Percentiles rank a stretch among this genome's conserved stretches.
Conservation (phyloP, 2,329 filamentous ascomycete species). For the Plectosphaerella cucumerina region DNA sequence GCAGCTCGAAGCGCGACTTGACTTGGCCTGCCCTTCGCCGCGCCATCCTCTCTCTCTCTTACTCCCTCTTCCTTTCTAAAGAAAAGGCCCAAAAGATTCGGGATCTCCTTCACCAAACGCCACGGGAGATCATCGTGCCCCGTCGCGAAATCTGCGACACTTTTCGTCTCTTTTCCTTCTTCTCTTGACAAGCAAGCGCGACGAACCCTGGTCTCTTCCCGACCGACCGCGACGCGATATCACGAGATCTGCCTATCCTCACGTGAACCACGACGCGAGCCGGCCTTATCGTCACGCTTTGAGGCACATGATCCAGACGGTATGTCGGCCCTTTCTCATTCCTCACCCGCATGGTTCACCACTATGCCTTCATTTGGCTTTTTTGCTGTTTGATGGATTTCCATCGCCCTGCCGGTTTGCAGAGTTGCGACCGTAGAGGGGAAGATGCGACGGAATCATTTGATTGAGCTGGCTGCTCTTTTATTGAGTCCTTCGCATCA, state of each 20-base stretch:
- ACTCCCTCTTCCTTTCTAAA: conserved; percentile 8
- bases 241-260: conserved; percentile 36
- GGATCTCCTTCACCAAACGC: too few species aligned
- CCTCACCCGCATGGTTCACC: background rate
- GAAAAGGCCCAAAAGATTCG: background rate
- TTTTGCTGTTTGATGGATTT: background rate
- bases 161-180: too few species aligned
- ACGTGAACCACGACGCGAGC: conserved; percentile 35
- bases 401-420: background rate
- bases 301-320: conserved; percentile 42
- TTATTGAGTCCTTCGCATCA: too few species aligned
- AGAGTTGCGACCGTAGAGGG: background rate
- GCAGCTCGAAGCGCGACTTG: background rate
- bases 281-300: conserved; percentile 35
- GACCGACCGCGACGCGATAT: conserved; percentile 34
- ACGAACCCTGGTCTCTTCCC: too few species aligned
- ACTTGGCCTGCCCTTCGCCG: background rate
- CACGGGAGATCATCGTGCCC: too few species aligned
- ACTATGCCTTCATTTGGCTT: background rate
- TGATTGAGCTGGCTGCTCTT: background rate
- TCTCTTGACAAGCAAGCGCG: too few species aligned
- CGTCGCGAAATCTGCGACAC: too few species aligned
- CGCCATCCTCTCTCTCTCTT: background rate
- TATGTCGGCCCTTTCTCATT: conserved; percentile 28
- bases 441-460: background rate